Conservation (phyloP, 306 rosid species). For the Ormosia emarginata region DNA sequence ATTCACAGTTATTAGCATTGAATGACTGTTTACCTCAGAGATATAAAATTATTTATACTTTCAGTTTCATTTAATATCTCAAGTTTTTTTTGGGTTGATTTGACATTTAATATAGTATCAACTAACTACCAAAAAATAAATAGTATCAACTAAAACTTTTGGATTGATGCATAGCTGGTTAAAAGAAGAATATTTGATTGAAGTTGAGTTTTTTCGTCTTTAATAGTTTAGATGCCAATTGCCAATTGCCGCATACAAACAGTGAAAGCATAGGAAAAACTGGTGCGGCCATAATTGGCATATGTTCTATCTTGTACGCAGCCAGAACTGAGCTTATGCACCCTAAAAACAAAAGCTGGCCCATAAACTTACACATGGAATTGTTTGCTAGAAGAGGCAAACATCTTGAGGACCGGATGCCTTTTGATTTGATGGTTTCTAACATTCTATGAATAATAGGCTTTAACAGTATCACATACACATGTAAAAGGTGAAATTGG, state of each 20-base stretch:
- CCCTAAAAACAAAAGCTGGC: not conserved
- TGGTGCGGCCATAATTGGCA: slow-evolving; percentile 10
- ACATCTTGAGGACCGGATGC: not conserved
- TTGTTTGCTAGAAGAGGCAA: not conserved
- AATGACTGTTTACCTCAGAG: not conserved
- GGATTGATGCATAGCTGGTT: not conserved
- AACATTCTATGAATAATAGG: not conserved
- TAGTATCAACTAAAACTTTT: not conserved
- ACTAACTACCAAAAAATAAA: not conserved
- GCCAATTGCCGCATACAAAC: not conserved
- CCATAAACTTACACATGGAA: not conserved
- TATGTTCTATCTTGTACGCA: not conserved
- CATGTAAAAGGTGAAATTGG: not conserved
- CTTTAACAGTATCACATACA: not conserved
- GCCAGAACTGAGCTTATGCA: not conserved
- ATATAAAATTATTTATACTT: not conserved
- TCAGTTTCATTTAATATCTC: not conserved
- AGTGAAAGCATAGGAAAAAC: not conserved
- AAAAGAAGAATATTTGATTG: not conserved
- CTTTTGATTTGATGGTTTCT: slow-evolving; percentile 23
- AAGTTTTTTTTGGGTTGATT: not conserved
- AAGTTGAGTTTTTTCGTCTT: not conserved
- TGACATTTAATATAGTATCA: not conserved
- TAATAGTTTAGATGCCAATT: not conserved
- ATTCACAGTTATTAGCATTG: not conserved